These are phyloP conservation scores for Neurospora hispaniola DNA, from an alignment of 495 filamentous ascomycete species.

Conservation along the genomic window DNA sequence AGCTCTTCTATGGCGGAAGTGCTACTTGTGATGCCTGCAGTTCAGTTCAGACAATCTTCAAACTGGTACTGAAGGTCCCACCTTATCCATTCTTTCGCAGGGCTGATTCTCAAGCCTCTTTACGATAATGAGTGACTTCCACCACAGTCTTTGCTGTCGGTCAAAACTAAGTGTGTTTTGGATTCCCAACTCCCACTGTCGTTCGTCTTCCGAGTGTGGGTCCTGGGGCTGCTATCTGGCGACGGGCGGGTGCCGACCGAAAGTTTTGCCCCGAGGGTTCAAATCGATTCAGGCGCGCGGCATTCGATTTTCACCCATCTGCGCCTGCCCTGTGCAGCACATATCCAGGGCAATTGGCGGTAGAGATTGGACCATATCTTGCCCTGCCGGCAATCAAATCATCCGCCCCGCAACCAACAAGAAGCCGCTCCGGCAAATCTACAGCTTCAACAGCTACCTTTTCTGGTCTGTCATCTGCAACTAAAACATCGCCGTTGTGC, in stretches of 20 bases:
- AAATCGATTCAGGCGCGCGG: not conserved
- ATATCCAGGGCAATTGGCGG: conserved; percentile 11
- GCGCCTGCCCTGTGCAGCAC: not conserved
- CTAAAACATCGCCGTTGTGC: not conserved
- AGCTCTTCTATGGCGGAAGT: not conserved
- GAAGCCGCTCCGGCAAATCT: conserved; percentile 15
- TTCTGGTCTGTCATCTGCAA: not conserved
- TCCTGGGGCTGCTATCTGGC: not conserved
- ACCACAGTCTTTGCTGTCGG: not conserved
- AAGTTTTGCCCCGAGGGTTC: not conserved
- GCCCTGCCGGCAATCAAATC: conserved; percentile 20
- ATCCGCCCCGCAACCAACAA: conserved; percentile 7
- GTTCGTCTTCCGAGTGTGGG: not conserved
- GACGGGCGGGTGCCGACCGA: not conserved
- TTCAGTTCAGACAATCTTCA: not conserved
- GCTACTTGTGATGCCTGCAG: not conserved
- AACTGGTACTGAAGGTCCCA: not conserved
- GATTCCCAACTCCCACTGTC: not conserved
- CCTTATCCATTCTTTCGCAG: not conserved
- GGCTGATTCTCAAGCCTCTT: not conserved
- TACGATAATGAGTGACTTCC: not conserved
- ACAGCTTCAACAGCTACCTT: not conserved
- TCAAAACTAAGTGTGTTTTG: not conserved
- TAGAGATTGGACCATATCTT: conserved; percentile 11
- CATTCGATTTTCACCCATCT: not conserved